Base-by-base conservation (phyloP, 2,329 filamentous ascomycete species). In the Aureobasidium musti region DNA sequence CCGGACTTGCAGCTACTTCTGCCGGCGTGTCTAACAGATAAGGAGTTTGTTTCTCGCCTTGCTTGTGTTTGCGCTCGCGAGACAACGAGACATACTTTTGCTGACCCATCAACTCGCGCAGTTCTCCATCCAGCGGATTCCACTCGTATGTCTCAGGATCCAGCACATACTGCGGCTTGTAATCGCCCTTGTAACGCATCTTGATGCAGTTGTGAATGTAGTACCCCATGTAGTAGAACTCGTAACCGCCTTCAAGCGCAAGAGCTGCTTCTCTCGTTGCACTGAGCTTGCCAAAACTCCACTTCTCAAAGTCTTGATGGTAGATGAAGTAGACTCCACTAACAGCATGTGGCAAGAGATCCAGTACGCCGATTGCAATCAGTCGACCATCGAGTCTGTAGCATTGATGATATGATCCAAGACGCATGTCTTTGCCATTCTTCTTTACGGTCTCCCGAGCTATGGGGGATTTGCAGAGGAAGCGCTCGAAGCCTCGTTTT, bases 271-370 rank as follows among this genome's bases (percentile, higher is more conserved):
- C 91, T 68, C 88, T 81, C 68, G 94, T 75, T 1, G 91, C 91
- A 41, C 89, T 88, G 5, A 94, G 77, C 76, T 94, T 95, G 1
- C 91, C 91, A 35, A 91, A 89, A 28, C 83, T 83, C 78, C 86
- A 88, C 66, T 83, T 81, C 71, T 90, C 86, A 63, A 92, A 86
- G 69, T 89, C 90, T 72, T 89, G 87, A 72, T 93, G 86, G 73
- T 95, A 95, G 68, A 95, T 79, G 74, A 95, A 91, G 78, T 95
- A 95, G 13, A 95, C 91, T 5, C 89, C 89, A 72, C 90, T 93
- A 59, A 95, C 89, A 70, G 86, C 88, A 67, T 91, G 81, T 0
- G 91, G 91, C 1, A 95, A 80, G 10, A 95, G 81, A 74, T 95
- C 91, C 5, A 95, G 79, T 1, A 95, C 89, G 0, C 88, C 88